phyloP scores from a whole-genome alignment of 2,329 filamentous ascomycete genomes.

The Cordyceps cateniannulata region DNA sequence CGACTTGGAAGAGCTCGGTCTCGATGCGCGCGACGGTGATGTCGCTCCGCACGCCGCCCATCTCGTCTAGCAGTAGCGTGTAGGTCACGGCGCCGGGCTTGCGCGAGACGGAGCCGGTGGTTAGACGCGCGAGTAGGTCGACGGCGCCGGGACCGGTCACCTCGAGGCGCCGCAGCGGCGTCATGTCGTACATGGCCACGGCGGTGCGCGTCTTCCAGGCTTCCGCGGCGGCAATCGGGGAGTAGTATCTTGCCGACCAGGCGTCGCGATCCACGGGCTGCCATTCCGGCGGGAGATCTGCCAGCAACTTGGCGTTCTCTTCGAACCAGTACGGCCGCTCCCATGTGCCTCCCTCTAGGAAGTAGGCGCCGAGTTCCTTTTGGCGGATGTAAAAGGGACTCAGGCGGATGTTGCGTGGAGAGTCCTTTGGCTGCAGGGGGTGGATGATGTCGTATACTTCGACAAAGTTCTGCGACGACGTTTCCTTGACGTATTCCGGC shows the following conservation, averaged over 20 bases:
- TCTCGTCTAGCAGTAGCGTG: slow-evolving; percentile 46
- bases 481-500: slow-evolving; percentile 50
- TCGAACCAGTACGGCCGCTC: slow-evolving; percentile 59
- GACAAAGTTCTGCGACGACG: slow-evolving; percentile 53
- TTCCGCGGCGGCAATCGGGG: slow-evolving; percentile 52
- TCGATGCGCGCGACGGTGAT: slow-evolving; percentile 48
- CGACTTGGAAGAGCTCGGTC: slow-evolving; percentile 45
- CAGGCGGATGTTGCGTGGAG: slow-evolving; percentile 50
- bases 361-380: slow-evolving; percentile 48
- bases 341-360: slow-evolving; percentile 55
- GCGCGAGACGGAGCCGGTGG: slow-evolving; percentile 42
- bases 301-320: slow-evolving; percentile 44
- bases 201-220: slow-evolving; percentile 60
- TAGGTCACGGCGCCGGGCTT: slow-evolving; percentile 47
- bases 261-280: slow-evolving; percentile 47
- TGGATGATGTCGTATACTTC: slow-evolving; percentile 61
- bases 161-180: slow-evolving; percentile 51
- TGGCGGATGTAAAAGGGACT: slow-evolving; percentile 53
- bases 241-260: slow-evolving; percentile 53
- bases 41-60: slow-evolving; percentile 50
- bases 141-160: slow-evolving; percentile 51
- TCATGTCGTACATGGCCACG: slow-evolving; percentile 58
- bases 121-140: slow-evolving; percentile 46
- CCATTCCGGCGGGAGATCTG: slow-evolving; percentile 47
- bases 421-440: slow-evolving; percentile 50